These are phyloP conservation scores for Teunomyces tritomae DNA, from an alignment of 805 yeast genomes.

Conservation along the genomic window DNA sequence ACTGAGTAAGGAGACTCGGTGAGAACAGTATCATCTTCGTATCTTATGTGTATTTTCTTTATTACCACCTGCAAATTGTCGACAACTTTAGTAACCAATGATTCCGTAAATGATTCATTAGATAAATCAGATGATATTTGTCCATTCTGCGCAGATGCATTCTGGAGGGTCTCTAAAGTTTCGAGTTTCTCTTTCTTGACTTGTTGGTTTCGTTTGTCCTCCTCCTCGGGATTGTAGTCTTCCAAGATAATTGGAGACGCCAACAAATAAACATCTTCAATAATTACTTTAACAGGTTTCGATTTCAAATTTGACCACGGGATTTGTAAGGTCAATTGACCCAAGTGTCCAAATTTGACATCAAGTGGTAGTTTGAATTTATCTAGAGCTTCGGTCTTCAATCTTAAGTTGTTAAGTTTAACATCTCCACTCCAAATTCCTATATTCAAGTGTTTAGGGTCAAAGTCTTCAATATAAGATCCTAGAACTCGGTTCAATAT, in stretches of 20 bases:
- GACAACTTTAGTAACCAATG: constrained; percentile 81
- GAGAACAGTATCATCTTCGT: constrained; percentile 75
- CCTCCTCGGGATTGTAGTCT: constrained; percentile 55
- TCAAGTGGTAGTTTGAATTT: constrained; percentile 81
- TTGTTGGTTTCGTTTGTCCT: constrained; percentile 56
- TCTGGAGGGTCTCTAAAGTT: constrained; percentile 62
- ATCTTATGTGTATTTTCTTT: constrained; percentile 85
- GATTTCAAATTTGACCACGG: constrained; percentile 96
- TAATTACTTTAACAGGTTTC: constrained; percentile 83
- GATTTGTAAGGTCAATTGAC: constrained; percentile 83
- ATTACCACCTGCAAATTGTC: constrained; percentile 92
- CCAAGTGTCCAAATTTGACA: constrained; percentile 85
- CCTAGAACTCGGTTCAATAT: constrained; percentile 63
- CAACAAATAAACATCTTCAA: constrained; percentile 82
- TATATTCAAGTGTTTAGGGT: constrained; percentile 89
- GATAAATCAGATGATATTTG: constrained; percentile 35
- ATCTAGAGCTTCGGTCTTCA: constrained; percentile 88
- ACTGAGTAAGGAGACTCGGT: constrained; percentile 75
- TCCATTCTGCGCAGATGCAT: constrained; percentile 35
- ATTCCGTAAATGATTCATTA: constrained; percentile 82
- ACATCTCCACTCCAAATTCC: constrained; percentile 99
- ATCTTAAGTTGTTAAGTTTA: constrained; percentile 68
- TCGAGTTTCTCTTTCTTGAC: constrained; percentile 65
- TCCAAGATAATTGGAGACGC: constrained; percentile 70
- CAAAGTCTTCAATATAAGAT: constrained; percentile 88